phyloP scores from a whole-genome alignment of 352 stramenopile species.

The Pythium phragmitis region DNA sequence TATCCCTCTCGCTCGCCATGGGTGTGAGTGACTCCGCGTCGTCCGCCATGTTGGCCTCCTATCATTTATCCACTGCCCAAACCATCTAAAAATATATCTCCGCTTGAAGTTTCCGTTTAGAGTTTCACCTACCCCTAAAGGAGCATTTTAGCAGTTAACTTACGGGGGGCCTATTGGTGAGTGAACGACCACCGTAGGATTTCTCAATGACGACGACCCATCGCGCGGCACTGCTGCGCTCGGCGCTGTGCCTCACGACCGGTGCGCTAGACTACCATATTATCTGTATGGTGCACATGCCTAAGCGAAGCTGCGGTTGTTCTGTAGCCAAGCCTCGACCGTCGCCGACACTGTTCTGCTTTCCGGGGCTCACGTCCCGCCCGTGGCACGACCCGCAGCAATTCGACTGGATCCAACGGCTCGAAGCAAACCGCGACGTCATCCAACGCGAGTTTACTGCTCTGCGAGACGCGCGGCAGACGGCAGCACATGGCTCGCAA shows the following conservation, averaged over 20 bases:
- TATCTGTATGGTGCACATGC: neutral
- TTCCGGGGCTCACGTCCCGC: conserved; percentile 61
- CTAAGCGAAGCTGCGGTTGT: neutral
- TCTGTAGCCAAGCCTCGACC: conserved; percentile 63
- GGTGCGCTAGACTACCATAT: conserved; percentile 27
- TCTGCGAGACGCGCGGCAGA: conserved; percentile 37
- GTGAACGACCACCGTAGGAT: neutral
- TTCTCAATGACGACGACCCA: conserved; percentile 32
- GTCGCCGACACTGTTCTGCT: conserved; percentile 79
- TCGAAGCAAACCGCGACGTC: conserved; percentile 56
- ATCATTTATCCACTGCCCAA: neutral
- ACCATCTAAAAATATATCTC: conserved; percentile 7
- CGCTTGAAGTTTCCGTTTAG: neutral
- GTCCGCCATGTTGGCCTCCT: neutral
- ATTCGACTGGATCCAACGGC: conserved; percentile 55
- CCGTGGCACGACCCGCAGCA: conserved; percentile 58
- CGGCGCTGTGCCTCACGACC: conserved; percentile 75
- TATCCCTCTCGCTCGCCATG: neutral
- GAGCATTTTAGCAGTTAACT: conserved; percentile 13
- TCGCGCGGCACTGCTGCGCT: conserved; percentile 65
- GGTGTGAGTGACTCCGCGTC: neutral
- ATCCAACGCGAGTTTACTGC: conserved; percentile 67
- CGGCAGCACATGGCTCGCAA: neutral
- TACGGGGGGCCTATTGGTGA: conserved; percentile 4
- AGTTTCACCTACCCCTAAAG: conserved; percentile 3